Percentiles rank a stretch among this genome's conserved stretches.
These are phyloP conservation scores for Flaveria ramosissima DNA, from an alignment of 129 eudicot genomes.

Conservation along the genomic window DNA sequence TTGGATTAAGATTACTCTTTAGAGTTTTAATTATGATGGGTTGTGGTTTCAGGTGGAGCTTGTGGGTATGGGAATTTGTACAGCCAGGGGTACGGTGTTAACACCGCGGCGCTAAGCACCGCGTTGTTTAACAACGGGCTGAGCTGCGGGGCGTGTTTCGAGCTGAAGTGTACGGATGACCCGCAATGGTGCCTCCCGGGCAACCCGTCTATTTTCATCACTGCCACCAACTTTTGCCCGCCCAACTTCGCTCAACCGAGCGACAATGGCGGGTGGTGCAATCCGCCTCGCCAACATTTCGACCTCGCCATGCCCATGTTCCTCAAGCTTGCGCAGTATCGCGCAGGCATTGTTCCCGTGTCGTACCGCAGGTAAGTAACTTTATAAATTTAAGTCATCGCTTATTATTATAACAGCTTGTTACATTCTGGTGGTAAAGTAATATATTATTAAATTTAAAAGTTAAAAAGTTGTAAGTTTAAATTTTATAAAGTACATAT, in stretches of 20 bases:
- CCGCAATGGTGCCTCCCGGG: slow-evolving; percentile 67
- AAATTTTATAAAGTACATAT: too few species aligned
- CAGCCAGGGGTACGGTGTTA: slow-evolving; percentile 71
- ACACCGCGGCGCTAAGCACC: slow-evolving; percentile 69
- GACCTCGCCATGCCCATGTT: slow-evolving; percentile 76
- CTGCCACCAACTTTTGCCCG: slow-evolving; percentile 70
- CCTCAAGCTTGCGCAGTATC: slow-evolving; percentile 54
- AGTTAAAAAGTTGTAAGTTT: too few species aligned
- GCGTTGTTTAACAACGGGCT: slow-evolving; percentile 60
- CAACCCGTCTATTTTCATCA: slow-evolving; percentile 58
- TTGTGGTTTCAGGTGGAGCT: slow-evolving; percentile 49
- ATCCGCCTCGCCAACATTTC: slow-evolving; percentile 67
- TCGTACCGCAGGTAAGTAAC: slow-evolving; percentile 52
- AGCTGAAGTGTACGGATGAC: slow-evolving; percentile 53
- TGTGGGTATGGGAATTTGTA: slow-evolving; percentile 67
- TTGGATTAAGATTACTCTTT: neutral
- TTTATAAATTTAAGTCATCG: too few species aligned
- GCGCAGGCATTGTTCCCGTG: slow-evolving; percentile 66
- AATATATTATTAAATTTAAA: too few species aligned
- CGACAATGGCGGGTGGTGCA: slow-evolving; percentile 71
- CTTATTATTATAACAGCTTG: too few species aligned
- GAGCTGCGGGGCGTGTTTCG: slow-evolving; percentile 65
- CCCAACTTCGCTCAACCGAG: slow-evolving; percentile 58
- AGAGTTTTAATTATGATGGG: neutral
- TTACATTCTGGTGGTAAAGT: too few species aligned